Evolutionary conservation across 78 protist genomes (phyloP).

Genomic region (Dictyostelium citrinum): DNA sequence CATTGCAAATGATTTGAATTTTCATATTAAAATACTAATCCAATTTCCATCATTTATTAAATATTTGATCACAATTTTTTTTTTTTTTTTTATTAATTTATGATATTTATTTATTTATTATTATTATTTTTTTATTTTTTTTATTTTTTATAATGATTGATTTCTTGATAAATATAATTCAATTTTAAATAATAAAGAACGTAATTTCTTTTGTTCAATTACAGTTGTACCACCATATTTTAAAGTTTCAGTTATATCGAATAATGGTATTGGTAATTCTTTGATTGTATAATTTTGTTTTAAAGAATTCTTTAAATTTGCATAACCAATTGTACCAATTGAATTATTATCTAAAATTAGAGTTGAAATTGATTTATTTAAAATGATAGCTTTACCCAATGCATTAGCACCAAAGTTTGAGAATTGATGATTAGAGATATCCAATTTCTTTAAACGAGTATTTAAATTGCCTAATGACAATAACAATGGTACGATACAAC

Average conservation of each 20-base stretch:
- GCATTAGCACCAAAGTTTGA: constrained; percentile 40
- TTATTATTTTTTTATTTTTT: not conserved
- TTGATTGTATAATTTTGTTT: constrained; percentile 48
- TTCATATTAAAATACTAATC: not conserved
- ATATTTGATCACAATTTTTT: not conserved
- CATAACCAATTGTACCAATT: constrained; percentile 52
- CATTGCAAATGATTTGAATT: not conserved
- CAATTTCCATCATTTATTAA: not conserved
- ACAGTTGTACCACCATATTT: not conserved
- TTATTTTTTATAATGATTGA: constrained; percentile 18
- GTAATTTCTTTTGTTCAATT: constrained; percentile 33
- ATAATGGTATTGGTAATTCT: constrained; percentile 43
- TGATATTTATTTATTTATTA: not conserved
- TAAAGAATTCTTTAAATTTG: constrained; percentile 42
- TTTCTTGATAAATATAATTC: constrained; percentile 53
- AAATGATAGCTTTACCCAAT: constrained; percentile 18
- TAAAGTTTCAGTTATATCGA: constrained; percentile 6
- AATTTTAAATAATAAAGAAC: constrained; percentile 48
- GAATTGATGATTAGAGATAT: constrained; percentile 17
- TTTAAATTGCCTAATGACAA: constrained; percentile 21
- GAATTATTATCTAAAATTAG: constrained; percentile 1
- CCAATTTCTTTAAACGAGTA: constrained; percentile 30
- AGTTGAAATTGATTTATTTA: constrained; percentile 11
- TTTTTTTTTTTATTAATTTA: not conserved
- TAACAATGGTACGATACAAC: constrained; percentile 30